Evolutionary conservation across 1,139 yeast genomes (phyloP).

Genomic region (Pichia sp.): DNA sequence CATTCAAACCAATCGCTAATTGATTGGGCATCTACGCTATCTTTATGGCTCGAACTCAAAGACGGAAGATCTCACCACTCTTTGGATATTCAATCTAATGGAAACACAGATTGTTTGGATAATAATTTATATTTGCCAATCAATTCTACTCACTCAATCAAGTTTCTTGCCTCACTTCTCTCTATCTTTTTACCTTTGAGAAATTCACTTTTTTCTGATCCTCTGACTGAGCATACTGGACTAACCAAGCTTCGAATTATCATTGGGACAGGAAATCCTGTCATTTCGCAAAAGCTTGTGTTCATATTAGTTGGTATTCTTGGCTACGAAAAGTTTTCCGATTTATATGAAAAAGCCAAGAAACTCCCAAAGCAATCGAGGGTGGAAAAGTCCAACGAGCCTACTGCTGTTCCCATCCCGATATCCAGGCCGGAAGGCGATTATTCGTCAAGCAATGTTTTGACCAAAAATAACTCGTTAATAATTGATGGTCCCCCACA

Average conservation of each 20-base stretch:
- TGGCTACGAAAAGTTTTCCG: slow-evolving; percentile 30
- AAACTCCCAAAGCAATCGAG: neutral
- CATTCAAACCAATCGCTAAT: slow-evolving; percentile 33
- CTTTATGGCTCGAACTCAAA: slow-evolving; percentile 54
- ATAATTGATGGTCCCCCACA: slow-evolving; percentile 9
- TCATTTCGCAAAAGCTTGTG: slow-evolving; percentile 51
- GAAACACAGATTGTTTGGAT: neutral
- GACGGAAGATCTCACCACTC: slow-evolving; percentile 37
- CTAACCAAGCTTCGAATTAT: slow-evolving; percentile 40
- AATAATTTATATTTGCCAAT: neutral
- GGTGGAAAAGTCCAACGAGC: neutral
- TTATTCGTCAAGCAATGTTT: neutral
- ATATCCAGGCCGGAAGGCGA: neutral
- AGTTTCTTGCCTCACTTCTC: slow-evolving; percentile 45
- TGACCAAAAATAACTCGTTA: slow-evolving; percentile 9
- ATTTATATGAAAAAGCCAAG: slow-evolving; percentile 12
- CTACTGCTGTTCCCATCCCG: slow-evolving; percentile 4
- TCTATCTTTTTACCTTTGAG: slow-evolving; percentile 42
- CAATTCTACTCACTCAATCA: slow-evolving; percentile 11
- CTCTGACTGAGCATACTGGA: slow-evolving; percentile 28
- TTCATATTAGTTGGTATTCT: slow-evolving; percentile 49
- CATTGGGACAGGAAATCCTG: slow-evolving; percentile 54
- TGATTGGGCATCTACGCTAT: slow-evolving; percentile 51
- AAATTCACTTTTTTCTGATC: slow-evolving; percentile 36
- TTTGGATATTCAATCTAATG: neutral